Base-by-base conservation (phyloP, 768 basidiomycete genomes). In the Leccinum rimulosum region DNA sequence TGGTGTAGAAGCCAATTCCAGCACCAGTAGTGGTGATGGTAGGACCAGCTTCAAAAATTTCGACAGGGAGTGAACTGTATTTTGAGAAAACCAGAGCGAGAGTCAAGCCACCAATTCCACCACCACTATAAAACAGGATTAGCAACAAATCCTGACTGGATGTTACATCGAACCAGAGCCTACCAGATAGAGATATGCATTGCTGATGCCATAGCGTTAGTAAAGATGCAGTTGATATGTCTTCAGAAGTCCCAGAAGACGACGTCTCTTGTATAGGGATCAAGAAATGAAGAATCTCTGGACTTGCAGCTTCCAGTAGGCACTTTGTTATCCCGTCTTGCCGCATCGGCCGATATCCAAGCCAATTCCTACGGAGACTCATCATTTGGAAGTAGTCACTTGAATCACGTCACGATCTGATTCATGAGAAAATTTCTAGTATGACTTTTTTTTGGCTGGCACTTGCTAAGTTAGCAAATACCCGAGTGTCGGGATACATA, bases 1-100 rank as follows among this genome's bases (percentile, higher is more conserved):
- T 79, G 17, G 77, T 75, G 63, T 77, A 84, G 11, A 86, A 61
- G 3, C 68, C 70, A 47, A 82, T 75, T 2, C 80, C 80, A n/a
- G 79, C 80, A 6, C 25, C 80, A 54, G 78, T 68, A 35, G 79
- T 77, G 3, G 73, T 72, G 40, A 82, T 72, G 19, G 66, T 64
- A 0, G 75, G 62, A 3, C 79, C 70, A 7, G 75, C 70, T 55
- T 82, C 80, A 60, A 78, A 82, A 15, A 81, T 58, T 15, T 75
- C 72, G 6, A 81, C 68, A 0, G 74, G 68, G 14, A 74, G 60
- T 1, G 60, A 64, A 51, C 60, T 58, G 48, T 66, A 57, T 45
- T 70, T 69, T 1, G 62, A 63, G 22, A 78, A 56, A 0, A 72
- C 68, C 30, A 71, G 55, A 1, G 76, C 75, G 10, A 74, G 66